Evolutionary conservation across 768 basidiomycete genomes (phyloP).

Genomic region (Rickenella mellea): DNA sequence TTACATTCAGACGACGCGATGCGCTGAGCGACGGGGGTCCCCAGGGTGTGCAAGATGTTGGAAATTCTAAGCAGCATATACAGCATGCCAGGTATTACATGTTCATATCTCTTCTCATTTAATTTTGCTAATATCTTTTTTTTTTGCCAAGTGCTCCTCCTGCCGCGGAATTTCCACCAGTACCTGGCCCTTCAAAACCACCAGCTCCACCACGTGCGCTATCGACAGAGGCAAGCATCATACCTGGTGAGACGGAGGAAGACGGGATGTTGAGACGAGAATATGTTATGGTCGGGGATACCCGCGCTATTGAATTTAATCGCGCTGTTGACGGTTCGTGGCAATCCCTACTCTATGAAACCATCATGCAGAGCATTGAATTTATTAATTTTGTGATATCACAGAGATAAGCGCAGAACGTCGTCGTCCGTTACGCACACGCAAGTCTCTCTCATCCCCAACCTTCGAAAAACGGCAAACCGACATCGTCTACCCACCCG

Average conservation of each 20-base stretch:
- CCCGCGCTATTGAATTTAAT: constrained; percentile 84
- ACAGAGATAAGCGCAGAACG: constrained; percentile 59
- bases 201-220: constrained; percentile 16
- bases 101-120: neutral
- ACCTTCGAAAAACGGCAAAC: constrained; percentile 31
- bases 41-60: no score
- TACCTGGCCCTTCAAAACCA: no score
- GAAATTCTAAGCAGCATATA: no score
- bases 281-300: constrained; percentile 91
- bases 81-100: no score
- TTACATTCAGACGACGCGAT: no score
- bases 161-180: neutral
- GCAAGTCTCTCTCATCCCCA: constrained; percentile 39
- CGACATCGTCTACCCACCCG: constrained; percentile 25
- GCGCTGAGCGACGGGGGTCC: no score
- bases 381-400: constrained; percentile 7
- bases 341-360: neutral
- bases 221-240: constrained; percentile 53
- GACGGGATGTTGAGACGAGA: constrained; percentile 74
- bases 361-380: neutral
- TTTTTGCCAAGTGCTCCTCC: neutral
- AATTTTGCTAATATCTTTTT: neutral
- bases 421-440: constrained; percentile 50
- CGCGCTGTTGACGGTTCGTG: constrained; percentile 82
- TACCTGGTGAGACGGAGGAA: constrained; percentile 79